Conservation (phyloP, 2,329 filamentous ascomycete genomes). For the Diplodia corticola region DNA sequence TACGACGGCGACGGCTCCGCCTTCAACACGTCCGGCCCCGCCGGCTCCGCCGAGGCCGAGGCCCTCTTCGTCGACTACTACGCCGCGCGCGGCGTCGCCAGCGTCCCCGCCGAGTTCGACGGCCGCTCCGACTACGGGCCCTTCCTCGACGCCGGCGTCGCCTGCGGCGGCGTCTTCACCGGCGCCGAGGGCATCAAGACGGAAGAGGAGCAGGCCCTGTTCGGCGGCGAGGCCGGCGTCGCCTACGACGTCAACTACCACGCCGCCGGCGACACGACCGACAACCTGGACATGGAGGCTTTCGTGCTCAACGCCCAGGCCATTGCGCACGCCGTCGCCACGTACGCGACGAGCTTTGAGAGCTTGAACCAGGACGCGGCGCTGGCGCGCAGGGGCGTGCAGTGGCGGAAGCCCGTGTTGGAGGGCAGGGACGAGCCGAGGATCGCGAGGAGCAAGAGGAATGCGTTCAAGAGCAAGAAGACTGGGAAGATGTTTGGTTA, state of each 20-base stretch:
- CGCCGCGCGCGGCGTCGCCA: slow-evolving; percentile 59
- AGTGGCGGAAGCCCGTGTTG: slow-evolving; percentile 2
- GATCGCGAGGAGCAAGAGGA: background rate
- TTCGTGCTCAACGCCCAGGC: slow-evolving; percentile 58
- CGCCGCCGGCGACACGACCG: slow-evolving; percentile 52
- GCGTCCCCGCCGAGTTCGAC: slow-evolving; percentile 72
- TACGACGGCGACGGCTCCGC: slow-evolving; percentile 60
- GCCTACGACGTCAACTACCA: slow-evolving; percentile 61
- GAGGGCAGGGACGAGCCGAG: background rate
- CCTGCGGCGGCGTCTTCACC: slow-evolving; percentile 73
- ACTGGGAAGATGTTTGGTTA: background rate
- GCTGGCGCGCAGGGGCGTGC: slow-evolving; percentile 31
- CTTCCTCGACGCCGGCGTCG: slow-evolving; percentile 72
- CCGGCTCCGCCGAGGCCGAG: slow-evolving; percentile 68
- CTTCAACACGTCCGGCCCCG: slow-evolving; percentile 56
- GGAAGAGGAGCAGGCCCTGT: slow-evolving; percentile 61
- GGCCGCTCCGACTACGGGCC: slow-evolving; percentile 78
- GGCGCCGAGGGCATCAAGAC: slow-evolving; percentile 79
- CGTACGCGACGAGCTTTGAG: slow-evolving; percentile 38
- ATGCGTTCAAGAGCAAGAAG: slow-evolving; percentile 12
- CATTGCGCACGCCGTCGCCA: slow-evolving; percentile 56
- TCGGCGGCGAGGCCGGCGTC: slow-evolving; percentile 68
- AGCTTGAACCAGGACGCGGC: slow-evolving; percentile 29
- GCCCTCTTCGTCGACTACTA: slow-evolving; percentile 70
- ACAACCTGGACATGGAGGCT: slow-evolving; percentile 55